phyloP scores from a whole-genome alignment of 441 rosid genomes.

The Manihot esculenta region DNA sequence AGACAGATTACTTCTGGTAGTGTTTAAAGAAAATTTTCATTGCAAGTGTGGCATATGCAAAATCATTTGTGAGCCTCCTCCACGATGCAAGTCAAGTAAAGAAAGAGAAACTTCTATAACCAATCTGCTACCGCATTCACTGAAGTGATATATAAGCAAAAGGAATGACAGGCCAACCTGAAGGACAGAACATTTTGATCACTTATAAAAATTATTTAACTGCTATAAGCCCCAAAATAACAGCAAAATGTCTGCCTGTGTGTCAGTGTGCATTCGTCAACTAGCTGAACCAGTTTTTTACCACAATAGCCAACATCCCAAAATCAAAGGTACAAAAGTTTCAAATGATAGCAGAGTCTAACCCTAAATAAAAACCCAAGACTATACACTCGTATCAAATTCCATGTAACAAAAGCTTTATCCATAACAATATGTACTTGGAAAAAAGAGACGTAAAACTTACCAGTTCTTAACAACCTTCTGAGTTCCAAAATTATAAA shows the following conservation, averaged over 20 bases:
- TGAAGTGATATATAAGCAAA: no score
- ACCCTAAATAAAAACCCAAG: no score
- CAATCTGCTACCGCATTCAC: background rate
- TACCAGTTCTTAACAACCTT: constrained; percentile 77
- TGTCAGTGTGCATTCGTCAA: background rate
- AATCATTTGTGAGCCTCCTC: no score
- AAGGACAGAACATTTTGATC: no score
- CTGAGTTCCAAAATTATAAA: constrained; percentile 62
- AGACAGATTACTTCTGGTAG: background rate
- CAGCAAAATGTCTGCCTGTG: background rate
- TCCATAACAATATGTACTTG: constrained; percentile 25
- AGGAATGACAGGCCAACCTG: no score
- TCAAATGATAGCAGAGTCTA: no score
- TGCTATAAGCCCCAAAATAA: background rate
- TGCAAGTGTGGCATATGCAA: background rate
- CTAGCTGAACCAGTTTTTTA: background rate
- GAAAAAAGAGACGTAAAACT: constrained; percentile 15
- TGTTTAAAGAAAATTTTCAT: background rate
- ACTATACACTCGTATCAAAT: no score
- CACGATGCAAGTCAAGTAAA: no score
- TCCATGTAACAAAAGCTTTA: background rate
- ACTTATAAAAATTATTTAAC: no score
- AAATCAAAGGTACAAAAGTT: no score
- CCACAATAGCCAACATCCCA: background rate
- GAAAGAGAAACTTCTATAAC: no score